These are phyloP conservation scores for Naganishia albida DNA, from an alignment of 1,284 basidiomycete species.

Conservation along the genomic window DNA sequence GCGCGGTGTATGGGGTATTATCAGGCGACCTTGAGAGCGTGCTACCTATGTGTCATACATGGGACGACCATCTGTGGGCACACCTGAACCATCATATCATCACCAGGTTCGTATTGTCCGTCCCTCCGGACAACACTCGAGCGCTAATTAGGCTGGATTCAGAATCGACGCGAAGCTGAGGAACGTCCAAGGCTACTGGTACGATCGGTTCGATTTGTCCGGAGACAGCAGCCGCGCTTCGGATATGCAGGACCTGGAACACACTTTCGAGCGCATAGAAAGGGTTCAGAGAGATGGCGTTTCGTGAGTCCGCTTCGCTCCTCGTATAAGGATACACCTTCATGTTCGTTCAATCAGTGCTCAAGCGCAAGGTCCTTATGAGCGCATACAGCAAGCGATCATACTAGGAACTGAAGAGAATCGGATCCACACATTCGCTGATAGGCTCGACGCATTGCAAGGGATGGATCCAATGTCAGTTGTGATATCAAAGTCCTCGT, in stretches of 20 bases:
- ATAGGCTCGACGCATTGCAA: conserved; percentile 15
- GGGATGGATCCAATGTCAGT: conserved; percentile 30
- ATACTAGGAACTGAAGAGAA: conserved; percentile 63
- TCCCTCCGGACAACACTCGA: neutral
- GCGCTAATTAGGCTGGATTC: neutral
- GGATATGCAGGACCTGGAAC: conserved; percentile 45
- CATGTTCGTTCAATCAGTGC: conserved; percentile 58
- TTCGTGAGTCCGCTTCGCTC: conserved; percentile 40
- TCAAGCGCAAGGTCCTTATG: conserved; percentile 74
- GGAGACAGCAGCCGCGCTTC: conserved; percentile 41
- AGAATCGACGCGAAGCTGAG: conserved; percentile 47
- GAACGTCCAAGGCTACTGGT: conserved; percentile 54
- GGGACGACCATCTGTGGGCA: conserved; percentile 96
- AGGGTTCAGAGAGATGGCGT: conserved; percentile 43
- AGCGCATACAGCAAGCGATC: conserved; percentile 69
- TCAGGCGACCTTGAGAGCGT: conserved; percentile 80
- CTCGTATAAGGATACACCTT: neutral
- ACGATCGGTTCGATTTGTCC: conserved; percentile 35
- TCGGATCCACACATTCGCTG: conserved; percentile 22
- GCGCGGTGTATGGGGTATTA: conserved; percentile 82
- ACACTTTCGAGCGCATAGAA: conserved; percentile 49
- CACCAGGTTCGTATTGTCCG: conserved; percentile 45
- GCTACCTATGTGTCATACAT: conserved; percentile 73
- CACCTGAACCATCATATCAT: conserved; percentile 83
- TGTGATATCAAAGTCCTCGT: neutral